Evolutionary conservation across 2,329 filamentous ascomycete genomes (phyloP).

Genomic region (Hypoxylon sp.): DNA sequence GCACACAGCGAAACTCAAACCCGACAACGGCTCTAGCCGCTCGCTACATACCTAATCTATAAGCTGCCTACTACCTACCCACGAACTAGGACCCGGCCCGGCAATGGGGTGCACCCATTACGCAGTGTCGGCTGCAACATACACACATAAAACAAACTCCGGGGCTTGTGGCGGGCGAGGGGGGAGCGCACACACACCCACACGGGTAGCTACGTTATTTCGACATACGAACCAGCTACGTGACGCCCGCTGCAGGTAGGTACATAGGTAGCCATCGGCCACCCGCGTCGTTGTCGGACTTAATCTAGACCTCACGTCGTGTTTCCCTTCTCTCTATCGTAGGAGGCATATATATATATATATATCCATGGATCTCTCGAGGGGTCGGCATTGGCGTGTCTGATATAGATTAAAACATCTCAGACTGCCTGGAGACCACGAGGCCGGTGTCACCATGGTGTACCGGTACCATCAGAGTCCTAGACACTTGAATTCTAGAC

Average conservation of each 20-base stretch:
- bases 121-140: neutral
- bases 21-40: slow-evolving; percentile 1
- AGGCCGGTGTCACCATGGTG: neutral
- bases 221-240: slow-evolving; percentile 4
- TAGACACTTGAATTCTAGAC: neutral
- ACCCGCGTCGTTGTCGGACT: slow-evolving; percentile 16
- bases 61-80: neutral
- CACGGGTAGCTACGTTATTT: slow-evolving; percentile 5
- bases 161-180: slow-evolving; percentile 8
- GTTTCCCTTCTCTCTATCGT: neutral
- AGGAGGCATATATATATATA: neutral
- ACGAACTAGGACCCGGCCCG: slow-evolving; percentile 10
- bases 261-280: slow-evolving; percentile 7
- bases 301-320: slow-evolving; percentile 19
- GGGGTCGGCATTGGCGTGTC: slow-evolving; percentile 4
- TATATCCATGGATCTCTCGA: neutral
- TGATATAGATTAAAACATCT: slow-evolving; percentile 21
- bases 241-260: slow-evolving; percentile 32
- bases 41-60: neutral
- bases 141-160: slow-evolving; percentile 25
- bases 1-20: neutral
- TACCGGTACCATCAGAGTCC: no score
- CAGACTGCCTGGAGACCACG: neutral
- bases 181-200: no score
- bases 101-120: neutral